Evolutionary conservation across 768 basidiomycete genomes (phyloP).

Genomic region (Leccinum barrowsii): DNA sequence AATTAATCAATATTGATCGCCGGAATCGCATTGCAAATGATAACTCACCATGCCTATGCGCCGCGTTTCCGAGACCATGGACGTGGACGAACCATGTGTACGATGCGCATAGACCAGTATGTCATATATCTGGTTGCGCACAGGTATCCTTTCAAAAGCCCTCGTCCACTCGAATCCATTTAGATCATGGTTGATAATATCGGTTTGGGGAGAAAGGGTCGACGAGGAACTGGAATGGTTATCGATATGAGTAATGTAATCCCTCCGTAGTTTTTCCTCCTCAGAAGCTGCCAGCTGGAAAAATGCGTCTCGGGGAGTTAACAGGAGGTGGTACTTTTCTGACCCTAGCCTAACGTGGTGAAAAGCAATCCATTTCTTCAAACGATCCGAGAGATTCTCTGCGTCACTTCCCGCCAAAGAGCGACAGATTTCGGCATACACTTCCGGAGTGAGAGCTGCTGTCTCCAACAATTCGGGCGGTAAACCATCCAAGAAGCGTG

Average conservation of each 20-base stretch:
- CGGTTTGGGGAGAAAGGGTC: conserved; percentile 17
- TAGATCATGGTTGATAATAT: conserved; percentile 18
- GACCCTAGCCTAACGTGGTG: conserved; percentile 65
- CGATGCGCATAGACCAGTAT: conserved; percentile 65
- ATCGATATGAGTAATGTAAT: conserved; percentile 42
- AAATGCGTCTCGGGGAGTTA: conserved; percentile 58
- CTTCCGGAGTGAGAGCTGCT: conserved; percentile 51
- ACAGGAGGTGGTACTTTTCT: conserved; percentile 50
- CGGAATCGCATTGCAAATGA: background rate
- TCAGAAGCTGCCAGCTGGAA: conserved; percentile 48
- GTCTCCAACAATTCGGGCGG: conserved; percentile 58
- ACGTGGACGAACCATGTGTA: conserved; percentile 48
- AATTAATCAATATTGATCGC: background rate
- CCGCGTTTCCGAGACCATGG: conserved; percentile 54
- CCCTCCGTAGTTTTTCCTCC: conserved; percentile 47
- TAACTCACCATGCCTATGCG: conserved; percentile 57
- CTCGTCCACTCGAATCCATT: conserved; percentile 32
- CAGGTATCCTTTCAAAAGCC: conserved; percentile 61
- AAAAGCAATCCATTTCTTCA: conserved; percentile 51
- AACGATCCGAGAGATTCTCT: conserved; percentile 37
- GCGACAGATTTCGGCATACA: conserved; percentile 49
- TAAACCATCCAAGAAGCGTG: conserved; percentile 47
- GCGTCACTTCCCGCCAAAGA: conserved; percentile 39
- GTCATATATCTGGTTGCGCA: conserved; percentile 66
- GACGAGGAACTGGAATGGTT: conserved; percentile 5